Percentiles rank a stretch among this genome's conserved stretches.
These are phyloP conservation scores for Botrytis galanthina DNA, from an alignment of 2,329 filamentous ascomycete genomes.

Conservation along the genomic window DNA sequence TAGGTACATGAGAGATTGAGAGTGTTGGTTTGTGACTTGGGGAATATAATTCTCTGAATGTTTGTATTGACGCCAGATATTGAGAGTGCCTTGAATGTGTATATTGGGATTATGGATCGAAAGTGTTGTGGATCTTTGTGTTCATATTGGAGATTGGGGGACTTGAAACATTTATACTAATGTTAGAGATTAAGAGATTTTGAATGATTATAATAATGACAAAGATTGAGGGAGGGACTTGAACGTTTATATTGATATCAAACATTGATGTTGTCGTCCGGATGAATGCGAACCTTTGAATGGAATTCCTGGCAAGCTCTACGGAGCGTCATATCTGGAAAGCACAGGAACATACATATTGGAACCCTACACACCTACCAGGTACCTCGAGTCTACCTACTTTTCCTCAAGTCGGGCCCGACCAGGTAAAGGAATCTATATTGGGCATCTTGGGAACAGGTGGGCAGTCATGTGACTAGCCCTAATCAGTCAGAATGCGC, in stretches of 20 bases:
- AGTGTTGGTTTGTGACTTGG: neutral
- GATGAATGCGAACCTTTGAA: too few relatives aligned
- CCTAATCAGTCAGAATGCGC: neutral
- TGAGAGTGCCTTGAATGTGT: neutral
- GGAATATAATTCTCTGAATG: neutral
- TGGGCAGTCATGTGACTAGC: slow-evolving; percentile 5
- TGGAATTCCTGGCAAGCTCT: neutral
- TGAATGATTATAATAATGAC: too few relatives aligned
- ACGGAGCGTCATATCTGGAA: neutral
- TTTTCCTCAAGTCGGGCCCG: neutral
- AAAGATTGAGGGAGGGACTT: too few relatives aligned
- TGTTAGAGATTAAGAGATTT: neutral
- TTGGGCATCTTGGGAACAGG: neutral
- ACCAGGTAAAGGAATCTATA: neutral
- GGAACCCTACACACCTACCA: neutral
- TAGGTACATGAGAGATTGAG: neutral
- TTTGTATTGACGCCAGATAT: neutral
- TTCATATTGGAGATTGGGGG: neutral
- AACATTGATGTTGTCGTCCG: neutral
- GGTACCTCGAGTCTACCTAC: neutral
- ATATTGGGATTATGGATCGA: neutral
- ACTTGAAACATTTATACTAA: neutral
- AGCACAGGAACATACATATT: neutral
- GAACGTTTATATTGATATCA: neutral
- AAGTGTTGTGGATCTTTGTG: neutral